Evolutionary conservation across 2,329 filamentous ascomycete genomes (phyloP).

Genomic region (Sphaceloma murrayae): DNA sequence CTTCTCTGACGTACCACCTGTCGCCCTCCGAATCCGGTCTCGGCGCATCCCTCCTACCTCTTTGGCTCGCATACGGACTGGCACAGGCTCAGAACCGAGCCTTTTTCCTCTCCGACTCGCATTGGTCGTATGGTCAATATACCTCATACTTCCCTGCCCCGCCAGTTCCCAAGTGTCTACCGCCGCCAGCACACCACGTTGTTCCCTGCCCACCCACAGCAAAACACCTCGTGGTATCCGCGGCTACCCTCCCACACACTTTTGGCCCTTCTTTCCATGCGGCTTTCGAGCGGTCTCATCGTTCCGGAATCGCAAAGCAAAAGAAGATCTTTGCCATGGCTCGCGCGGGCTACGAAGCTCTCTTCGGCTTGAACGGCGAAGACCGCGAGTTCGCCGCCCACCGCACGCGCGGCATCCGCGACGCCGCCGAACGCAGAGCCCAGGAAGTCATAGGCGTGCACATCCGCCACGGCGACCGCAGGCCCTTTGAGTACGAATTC

Average conservation of each 20-base stretch:
- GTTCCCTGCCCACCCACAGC: constrained; percentile 70
- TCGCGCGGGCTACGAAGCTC: constrained; percentile 58
- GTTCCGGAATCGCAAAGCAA: constrained; percentile 33
- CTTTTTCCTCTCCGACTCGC: constrained; percentile 77
- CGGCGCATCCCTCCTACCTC: constrained; percentile 62
- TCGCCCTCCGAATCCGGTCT: constrained; percentile 66
- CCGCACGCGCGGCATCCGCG: constrained; percentile 49
- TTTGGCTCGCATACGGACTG: constrained; percentile 78
- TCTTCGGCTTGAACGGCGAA: constrained; percentile 59
- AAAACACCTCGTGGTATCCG: constrained; percentile 63
- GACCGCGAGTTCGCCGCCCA: constrained; percentile 56
- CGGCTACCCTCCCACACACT: constrained; percentile 53
- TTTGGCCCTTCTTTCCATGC: constrained; percentile 53
- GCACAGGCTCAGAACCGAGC: constrained; percentile 62
- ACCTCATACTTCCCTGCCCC: constrained; percentile 60
- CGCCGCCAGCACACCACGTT: constrained; percentile 65
- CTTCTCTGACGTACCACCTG: constrained; percentile 66
- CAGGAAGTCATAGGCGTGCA: constrained; percentile 61
- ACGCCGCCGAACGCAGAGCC: constrained; percentile 36
- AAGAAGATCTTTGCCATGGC: constrained; percentile 58
- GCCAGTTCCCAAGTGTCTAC: constrained; percentile 55
- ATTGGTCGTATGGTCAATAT: constrained; percentile 73
- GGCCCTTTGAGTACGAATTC: constrained; percentile 73
- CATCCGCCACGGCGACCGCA: constrained; percentile 68
- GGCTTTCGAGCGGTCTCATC: constrained; percentile 24